Evolutionary conservation across 345 rosid genomes (phyloP), one percentile per base, ranked within the genome.

Genomic region (Citrus mangshanensis): DNA sequence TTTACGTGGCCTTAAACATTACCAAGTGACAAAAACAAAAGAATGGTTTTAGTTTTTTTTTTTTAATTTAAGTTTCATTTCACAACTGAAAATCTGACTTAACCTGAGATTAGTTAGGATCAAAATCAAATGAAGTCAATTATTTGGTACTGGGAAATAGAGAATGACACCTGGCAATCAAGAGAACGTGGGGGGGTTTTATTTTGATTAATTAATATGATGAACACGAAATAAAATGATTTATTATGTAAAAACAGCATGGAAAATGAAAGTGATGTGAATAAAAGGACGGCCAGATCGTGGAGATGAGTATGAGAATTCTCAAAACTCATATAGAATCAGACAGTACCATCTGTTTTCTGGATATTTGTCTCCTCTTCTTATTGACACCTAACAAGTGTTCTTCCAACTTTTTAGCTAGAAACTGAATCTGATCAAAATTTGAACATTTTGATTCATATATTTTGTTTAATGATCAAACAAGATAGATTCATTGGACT

Each of bases 91-190:
- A 69, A 35, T 67, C 34, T 69, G 61, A 54, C 37, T 70, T 21
- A 35, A 79, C 77, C 73, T 55, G 69, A 40, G 49, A 40, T 62
- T 70, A 76, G 79, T 70, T 67, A 70, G 54, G 51, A 54, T 55
- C 8, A 56, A 28, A 70, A 58, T 7, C 32, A 35, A 35, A 27
- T 65, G 1, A 0, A 28, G 64, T 68, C 74, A 73, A 79, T 79
- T 13, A 55, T 37, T 55, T 9, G 59, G 27, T 27, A 5, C 42
- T 19, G 34, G 64, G 61, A 9, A 21, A 49, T 22, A 42, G 73
- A 76, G 78, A 78, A 76, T 71, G 34, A 79, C 78, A 82, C 78
- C 78, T 76, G 82, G 70, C 82, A 66, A 79, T 51, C 64, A 62
- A 60, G 49, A 79, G 78, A 76, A 79, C 80, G 80, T 79, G 82